Conservation (phyloP, 2,329 filamentous ascomycete genomes). For the Aureobasidium sp. region DNA sequence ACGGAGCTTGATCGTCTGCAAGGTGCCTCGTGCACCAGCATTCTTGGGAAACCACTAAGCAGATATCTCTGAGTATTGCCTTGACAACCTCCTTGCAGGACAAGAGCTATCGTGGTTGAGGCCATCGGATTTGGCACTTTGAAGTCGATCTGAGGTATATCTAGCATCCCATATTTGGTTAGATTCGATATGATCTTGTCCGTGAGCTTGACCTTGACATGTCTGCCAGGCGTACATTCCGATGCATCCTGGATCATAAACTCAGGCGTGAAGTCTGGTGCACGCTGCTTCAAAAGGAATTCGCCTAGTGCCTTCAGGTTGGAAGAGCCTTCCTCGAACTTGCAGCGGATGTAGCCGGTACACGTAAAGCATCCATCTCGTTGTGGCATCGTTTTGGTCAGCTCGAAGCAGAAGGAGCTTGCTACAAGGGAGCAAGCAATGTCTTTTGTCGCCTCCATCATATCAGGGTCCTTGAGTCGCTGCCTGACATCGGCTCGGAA, state of each 20-base stretch:
- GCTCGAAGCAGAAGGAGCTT: slow-evolving; percentile 31
- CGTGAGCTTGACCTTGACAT: background rate
- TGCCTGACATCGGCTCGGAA: slow-evolving; percentile 27
- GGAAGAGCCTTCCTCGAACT: slow-evolving; percentile 1
- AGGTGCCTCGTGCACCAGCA: background rate
- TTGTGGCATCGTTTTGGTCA: background rate
- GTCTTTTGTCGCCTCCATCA: slow-evolving; percentile 23
- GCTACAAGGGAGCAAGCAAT: slow-evolving; percentile 29
- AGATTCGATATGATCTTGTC: background rate
- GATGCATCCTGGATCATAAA: background rate
- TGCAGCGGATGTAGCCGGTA: background rate
- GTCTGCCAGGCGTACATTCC: background rate
- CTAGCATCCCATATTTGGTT: background rate
- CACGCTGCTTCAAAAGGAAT: background rate
- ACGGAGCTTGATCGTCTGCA: background rate
- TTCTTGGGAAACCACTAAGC: background rate
- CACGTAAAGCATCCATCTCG: background rate
- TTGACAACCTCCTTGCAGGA: background rate
- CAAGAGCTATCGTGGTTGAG: background rate
- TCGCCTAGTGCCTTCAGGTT: background rate
- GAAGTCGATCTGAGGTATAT: background rate
- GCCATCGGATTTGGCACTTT: background rate
- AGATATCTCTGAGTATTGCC: background rate
- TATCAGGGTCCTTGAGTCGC: slow-evolving; percentile 21
- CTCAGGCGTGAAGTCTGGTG: background rate